A percentile compares a stretch with the other conserved stretches of the same genome.
Evolutionary conservation across 805 yeast species (phyloP).

Genomic region (Kodamaea leandrae): DNA sequence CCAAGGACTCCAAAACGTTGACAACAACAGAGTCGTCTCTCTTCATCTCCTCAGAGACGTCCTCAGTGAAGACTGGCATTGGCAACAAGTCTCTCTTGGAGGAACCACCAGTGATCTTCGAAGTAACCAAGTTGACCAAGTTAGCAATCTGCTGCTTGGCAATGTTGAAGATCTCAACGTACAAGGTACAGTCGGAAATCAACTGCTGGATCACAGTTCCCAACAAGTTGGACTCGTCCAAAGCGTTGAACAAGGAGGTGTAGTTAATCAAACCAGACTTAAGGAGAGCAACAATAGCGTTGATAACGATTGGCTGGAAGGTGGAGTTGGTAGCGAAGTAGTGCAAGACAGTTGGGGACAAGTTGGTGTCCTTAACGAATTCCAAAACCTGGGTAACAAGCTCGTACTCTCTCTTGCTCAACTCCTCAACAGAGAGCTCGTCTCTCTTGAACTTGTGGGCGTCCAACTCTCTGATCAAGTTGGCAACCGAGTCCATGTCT

Average conservation of each 20-base stretch:
- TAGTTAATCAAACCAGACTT: conserved; percentile 33
- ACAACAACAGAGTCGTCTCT: conserved; percentile 26
- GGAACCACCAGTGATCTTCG: conserved; percentile 19
- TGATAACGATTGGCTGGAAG: conserved; percentile 28
- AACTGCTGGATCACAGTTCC: conserved; percentile 33
- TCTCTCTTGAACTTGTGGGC: conserved; percentile 30
- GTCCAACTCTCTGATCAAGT: conserved; percentile 24
- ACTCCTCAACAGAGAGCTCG: conserved; percentile 17
- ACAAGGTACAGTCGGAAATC: conserved; percentile 38
- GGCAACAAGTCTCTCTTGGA: conserved; percentile 19
- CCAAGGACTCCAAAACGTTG: conserved; percentile 40
- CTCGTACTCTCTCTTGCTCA: conserved; percentile 36
- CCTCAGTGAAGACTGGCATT: conserved; percentile 8
- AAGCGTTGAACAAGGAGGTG: conserved; percentile 32
- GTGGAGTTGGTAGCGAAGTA: conserved; percentile 29
- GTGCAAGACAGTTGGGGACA: conserved; percentile 35
- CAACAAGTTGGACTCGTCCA: conserved; percentile 37
- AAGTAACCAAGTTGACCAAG: conserved; percentile 27
- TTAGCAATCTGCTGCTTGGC: conserved; percentile 28
- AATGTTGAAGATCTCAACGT: conserved; percentile 31
- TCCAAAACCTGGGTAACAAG: conserved; percentile 41
- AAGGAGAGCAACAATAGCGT: conserved; percentile 27
- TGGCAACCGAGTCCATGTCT: conserved; percentile 17
- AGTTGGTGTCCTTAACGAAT: conserved; percentile 34
- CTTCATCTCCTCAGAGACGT: conserved; percentile 11